Base-by-base conservation (phyloP, 2,329 filamentous ascomycete genomes). In the Lasiodiplodia gonubiensis region DNA sequence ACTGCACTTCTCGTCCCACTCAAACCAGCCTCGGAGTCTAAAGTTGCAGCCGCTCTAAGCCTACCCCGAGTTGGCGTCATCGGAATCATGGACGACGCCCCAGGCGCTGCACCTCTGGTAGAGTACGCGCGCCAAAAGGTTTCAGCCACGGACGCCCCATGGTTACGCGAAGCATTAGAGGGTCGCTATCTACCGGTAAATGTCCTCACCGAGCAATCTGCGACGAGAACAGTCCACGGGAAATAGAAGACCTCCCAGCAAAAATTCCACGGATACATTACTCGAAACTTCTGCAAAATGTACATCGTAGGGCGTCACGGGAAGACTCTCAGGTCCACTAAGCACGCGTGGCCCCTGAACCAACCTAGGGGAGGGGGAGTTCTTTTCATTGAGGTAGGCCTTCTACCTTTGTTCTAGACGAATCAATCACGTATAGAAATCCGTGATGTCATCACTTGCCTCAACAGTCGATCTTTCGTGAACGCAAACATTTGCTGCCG, bases 1-100 rank as follows among this genome's bases (percentile, higher is more conserved):
- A 78, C 82, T 3, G 86, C 85, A 11, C 84, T 86, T 25, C 82
- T 92, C 2, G 82, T 93, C 2, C 85, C 87, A 0, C 84, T 92
- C 55, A 88, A 89, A 0, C 87, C 85, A 64, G 79, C 84, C 0
- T 86, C 84, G 60, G 89, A 89, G 54, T 80, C 86, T 18, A 83
- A 84, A 14, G 77, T 93, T 18, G 86, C 86, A 57, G 76, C 79
- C 35, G 83, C 83, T 23, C 80, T 92, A 3, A 86, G 86, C 2
- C 82, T 92, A 11, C 87, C 88, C 0, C 84, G 89, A 39, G 88
- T 88, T 0, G 90, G 89, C 1, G 88, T 88, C 25, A 79, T 93
- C 37, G 90, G 85, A 0, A 75, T 93, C 7, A 76, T 82, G 23
- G 80, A 81, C 7, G 84, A 80, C 46, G 87, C 89, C 0, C 88